A percentile compares a stretch with the other conserved stretches of the same genome.
Conservation (phyloP, 2,329 filamentous ascomycete genomes). For the Zopfia rhizophila region DNA sequence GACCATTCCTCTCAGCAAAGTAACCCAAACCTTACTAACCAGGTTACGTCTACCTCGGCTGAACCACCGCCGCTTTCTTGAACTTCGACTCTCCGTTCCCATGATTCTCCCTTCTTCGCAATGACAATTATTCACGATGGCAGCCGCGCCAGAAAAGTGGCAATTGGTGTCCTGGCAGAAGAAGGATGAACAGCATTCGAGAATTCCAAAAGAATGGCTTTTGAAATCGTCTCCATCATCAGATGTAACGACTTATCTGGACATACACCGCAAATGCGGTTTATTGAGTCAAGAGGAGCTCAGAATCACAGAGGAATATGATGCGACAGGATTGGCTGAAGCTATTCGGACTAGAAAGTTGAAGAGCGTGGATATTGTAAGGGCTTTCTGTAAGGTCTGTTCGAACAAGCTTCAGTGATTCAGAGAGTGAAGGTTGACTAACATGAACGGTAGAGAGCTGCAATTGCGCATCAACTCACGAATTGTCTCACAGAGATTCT, state of each 20-base stretch:
- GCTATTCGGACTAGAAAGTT: slow-evolving; percentile 48
- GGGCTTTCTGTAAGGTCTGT: slow-evolving; percentile 57
- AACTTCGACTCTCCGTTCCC: no score
- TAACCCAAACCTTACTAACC: no score
- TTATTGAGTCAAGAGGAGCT: slow-evolving; percentile 63
- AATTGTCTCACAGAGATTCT: slow-evolving; percentile 55
- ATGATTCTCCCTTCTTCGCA: no score
- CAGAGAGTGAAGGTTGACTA: neutral
- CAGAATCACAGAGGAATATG: slow-evolving; percentile 65
- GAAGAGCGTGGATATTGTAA: slow-evolving; percentile 50
- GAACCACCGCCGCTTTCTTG: no score
- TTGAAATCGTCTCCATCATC: slow-evolving; percentile 39
- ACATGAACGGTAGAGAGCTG: slow-evolving; percentile 48
- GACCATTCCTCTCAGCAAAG: no score
- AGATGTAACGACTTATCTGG: slow-evolving; percentile 46
- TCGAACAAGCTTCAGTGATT: neutral
- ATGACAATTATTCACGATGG: no score
- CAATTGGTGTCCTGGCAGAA: slow-evolving; percentile 54
- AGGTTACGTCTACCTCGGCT: no score
- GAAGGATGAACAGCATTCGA: slow-evolving; percentile 52
- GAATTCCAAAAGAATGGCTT: slow-evolving; percentile 59
- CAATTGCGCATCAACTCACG: slow-evolving; percentile 59
- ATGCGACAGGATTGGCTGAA: slow-evolving; percentile 54
- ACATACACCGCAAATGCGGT: slow-evolving; percentile 64
- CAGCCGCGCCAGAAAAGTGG: slow-evolving; percentile 47